Percentiles rank a stretch among this genome's conserved stretches.
Evolutionary conservation across 73 alveolate genomes (phyloP).

Genomic region (Paramecium octaurelia): DNA sequence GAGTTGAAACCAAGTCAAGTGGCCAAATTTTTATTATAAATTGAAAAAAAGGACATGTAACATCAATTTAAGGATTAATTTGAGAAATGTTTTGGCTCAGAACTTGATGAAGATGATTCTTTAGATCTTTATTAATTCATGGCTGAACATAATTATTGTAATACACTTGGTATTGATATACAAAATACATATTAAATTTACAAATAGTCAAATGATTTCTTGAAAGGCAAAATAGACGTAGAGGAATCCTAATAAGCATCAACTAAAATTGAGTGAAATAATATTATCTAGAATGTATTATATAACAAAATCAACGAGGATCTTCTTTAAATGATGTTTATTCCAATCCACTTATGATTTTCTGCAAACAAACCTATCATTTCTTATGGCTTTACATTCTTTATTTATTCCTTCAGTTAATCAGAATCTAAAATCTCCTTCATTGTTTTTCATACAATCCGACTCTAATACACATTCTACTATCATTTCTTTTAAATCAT

Average conservation of each 20-base stretch:
- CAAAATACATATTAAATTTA: slow-evolving; percentile 10
- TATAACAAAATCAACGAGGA: slow-evolving; percentile 42
- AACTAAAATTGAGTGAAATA: background rate
- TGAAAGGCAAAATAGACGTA: background rate
- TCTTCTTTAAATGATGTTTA: slow-evolving; percentile 59
- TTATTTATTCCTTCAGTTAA: slow-evolving; percentile 47
- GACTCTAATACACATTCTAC: slow-evolving; percentile 58
- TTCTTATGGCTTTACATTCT: slow-evolving; percentile 62
- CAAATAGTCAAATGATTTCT: slow-evolving; percentile 20
- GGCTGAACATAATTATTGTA: slow-evolving; percentile 44
- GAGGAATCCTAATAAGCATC: background rate
- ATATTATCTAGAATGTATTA: background rate
- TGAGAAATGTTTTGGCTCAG: slow-evolving; percentile 36
- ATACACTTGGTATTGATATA: slow-evolving; percentile 18
- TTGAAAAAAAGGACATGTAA: slow-evolving; percentile 33
- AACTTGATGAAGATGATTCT: slow-evolving; percentile 34
- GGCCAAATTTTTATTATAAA: background rate
- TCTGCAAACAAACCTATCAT: slow-evolving; percentile 59
- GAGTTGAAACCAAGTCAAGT: slow-evolving; percentile 30
- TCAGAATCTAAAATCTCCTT: slow-evolving; percentile 48
- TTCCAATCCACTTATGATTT: slow-evolving; percentile 60
- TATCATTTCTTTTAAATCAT: slow-evolving; percentile 58
- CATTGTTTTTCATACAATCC: slow-evolving; percentile 53
- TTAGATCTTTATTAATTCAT: slow-evolving; percentile 29
- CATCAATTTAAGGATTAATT: background rate